Evolutionary conservation across 2,329 filamentous ascomycete genomes (phyloP), one percentile per base, ranked within the genome.

Genomic region (Mycocentrospora acerina): DNA sequence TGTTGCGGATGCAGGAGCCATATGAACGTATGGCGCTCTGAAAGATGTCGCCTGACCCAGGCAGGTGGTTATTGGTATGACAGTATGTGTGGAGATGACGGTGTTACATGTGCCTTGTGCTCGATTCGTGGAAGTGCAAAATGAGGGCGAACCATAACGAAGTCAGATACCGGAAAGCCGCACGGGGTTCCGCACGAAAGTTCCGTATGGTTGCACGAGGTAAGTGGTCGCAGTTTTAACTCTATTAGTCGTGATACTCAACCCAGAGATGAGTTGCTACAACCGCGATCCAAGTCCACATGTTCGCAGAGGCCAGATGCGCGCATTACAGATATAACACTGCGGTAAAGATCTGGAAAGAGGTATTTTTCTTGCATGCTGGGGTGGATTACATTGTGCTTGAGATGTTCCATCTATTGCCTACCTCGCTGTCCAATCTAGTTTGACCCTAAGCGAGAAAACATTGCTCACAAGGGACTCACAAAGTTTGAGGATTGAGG

Each of bases 251-350:
- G n/a, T n/a, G n/a, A n/a, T n/a, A n/a, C n/a, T n/a, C n/a, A n/a
- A n/a, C n/a, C n/a, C n/a, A n/a, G n/a, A n/a, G n/a, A n/a, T n/a
- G n/a, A n/a, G n/a, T n/a, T n/a, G n/a, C n/a, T n/a, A n/a, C n/a
- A n/a, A n/a, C n/a, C n/a, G n/a, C n/a, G n/a, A n/a, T n/a, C n/a
- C n/a, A n/a, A n/a, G n/a, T n/a, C n/a, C n/a, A 44, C 27, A 51
- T 29, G 46, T 53, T 49, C 44, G 31, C 30, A 41, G 41, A 32
- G 30, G 31, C 32, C 43, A 42, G 42, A 35, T 43, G 39, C 34
- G 19, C 37, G 44, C 49, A 38, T 40, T 32, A 37, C 40, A 43
- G 37, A 51, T 44, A 44, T 44, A 40, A 39, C 32, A 38, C 44
- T 41, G 30, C 36, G 32, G 32, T 35, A 43, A 27, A 46, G 27